Evolutionary conservation across 169 alveolate genomes (phyloP).

Genomic region (Blepharisma undulans): DNA sequence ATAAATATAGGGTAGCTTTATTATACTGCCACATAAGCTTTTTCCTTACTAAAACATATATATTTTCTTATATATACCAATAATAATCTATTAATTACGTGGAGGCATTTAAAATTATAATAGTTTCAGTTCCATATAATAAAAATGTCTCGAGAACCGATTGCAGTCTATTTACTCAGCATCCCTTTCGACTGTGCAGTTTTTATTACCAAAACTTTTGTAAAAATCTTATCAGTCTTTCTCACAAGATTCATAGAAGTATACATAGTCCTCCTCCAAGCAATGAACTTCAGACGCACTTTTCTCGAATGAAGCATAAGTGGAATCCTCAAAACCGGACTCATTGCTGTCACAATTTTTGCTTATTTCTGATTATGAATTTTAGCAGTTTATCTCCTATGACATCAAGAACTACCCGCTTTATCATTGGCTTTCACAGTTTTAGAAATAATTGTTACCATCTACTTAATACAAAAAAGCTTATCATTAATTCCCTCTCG

Average conservation of each 20-base stretch:
- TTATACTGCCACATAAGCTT: no score
- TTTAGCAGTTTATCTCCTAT: neutral
- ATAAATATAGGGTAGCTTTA: no score
- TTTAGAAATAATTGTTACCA: neutral
- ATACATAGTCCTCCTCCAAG: neutral
- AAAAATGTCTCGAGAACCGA: neutral
- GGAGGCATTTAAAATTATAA: no score
- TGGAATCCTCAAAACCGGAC: neutral
- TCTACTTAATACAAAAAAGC: neutral
- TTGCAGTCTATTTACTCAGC: neutral
- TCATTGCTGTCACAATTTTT: neutral
- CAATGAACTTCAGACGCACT: neutral
- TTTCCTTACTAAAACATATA: no score
- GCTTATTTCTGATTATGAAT: neutral
- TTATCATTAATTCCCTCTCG: neutral
- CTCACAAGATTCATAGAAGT: neutral
- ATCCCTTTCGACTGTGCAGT: slow-evolving; percentile 9
- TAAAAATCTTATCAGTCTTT: neutral
- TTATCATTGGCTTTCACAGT: neutral
- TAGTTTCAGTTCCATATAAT: neutral
- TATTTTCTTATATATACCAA: no score
- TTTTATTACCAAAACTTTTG: neutral
- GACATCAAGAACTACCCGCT: neutral
- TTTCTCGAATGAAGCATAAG: neutral
- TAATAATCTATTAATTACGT: no score